Base-by-base conservation (phyloP, 202 grass and related monocot genomes). In the Eragrostis tef region DNA sequence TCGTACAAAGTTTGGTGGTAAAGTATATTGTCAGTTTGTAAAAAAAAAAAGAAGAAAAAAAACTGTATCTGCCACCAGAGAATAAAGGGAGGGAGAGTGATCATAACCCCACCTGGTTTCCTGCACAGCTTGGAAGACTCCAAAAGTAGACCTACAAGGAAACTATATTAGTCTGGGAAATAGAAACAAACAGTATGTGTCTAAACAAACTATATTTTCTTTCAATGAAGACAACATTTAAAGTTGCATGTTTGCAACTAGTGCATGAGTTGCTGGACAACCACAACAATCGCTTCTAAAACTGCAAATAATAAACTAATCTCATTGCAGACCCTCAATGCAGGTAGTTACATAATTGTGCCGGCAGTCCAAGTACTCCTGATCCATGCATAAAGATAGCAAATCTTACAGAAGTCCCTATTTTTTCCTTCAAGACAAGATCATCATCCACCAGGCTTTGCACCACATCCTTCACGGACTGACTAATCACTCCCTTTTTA, bases 371-470 rank as follows among this genome's bases (percentile, higher is more conserved):
- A 84, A 20, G 27, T 76, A 70, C 49, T 63, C 4, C 75, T 17
- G 9, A 34, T 79, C 20, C n/a, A 68, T 79, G 52, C 20, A 27
- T 49, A 54, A 90, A 22, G 17, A 73, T 46, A 80, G 11, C 4
- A 69, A 65, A 58, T 54, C 86, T 87, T 83, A 98, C 95, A 81
- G 92, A 98, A 78, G 95, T 98, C 67, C 92, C 95, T 61, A 94
- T 98, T 93, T 98, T 98, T 13, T 98, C 95, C 72, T 91, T 98
- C 79, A 98, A 86, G 68, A 98, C 95, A 85, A 93, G 92, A 63
- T 98, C 95, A 98, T 98, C 95, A 85, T 98, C 95, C 89, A 93
- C 95, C 72, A 98, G 84, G 46, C 70, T 98, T 88, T 98, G 92
- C 57, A 95, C 79, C 51, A 98, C 95, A 93, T 98, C 92, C 88